These are phyloP conservation scores for Teunomyces atbi DNA, from an alignment of 805 yeast genomes.

Conservation along the genomic window DNA sequence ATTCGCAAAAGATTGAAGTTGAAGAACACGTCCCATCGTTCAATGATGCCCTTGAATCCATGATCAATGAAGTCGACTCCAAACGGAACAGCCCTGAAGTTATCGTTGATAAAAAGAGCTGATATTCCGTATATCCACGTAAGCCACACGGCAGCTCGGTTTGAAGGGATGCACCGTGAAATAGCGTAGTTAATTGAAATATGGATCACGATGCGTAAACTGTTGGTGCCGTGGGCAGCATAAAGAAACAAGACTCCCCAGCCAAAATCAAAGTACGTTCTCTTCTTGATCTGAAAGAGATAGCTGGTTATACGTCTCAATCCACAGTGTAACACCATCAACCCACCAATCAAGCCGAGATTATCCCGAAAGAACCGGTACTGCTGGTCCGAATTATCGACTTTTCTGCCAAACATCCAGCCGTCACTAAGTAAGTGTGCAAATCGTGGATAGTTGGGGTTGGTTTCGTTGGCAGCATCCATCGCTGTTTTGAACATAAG, in stretches of 20 bases:
- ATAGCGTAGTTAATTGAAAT: constrained; percentile 52
- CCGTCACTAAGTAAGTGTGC: constrained; percentile 67
- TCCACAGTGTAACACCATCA: constrained; percentile 53
- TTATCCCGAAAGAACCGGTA: constrained; percentile 86
- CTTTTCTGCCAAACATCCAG: constrained; percentile 87
- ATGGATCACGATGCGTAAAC: constrained; percentile 60
- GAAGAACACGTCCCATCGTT: constrained; percentile 94
- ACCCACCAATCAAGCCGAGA: constrained; percentile 56
- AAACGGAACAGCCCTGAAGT: constrained; percentile 52
- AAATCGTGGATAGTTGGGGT: constrained; percentile 68
- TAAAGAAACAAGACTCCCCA: constrained; percentile 69
- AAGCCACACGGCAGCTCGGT: constrained; percentile 37
- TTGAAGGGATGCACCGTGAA: constrained; percentile 36
- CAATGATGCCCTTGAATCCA: constrained; percentile 69
- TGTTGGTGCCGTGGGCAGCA: constrained; percentile 79
- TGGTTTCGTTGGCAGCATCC: constrained; percentile 72
- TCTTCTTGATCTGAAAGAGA: constrained; percentile 20
- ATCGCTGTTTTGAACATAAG: constrained; percentile 78
- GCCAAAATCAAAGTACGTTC: constrained; percentile 65
- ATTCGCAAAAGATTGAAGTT: constrained; percentile 85
- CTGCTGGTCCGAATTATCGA: constrained; percentile 90
- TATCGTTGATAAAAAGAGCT: constrained; percentile 75
- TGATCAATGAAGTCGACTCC: constrained; percentile 59
- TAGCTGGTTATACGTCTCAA: constrained; percentile 42
- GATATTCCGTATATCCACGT: constrained; percentile 83